A percentile compares a stretch with the other conserved stretches of the same genome.
phyloP scores from a whole-genome alignment of 257 asterid genomes.

The Nicotiana obtusifolia region DNA sequence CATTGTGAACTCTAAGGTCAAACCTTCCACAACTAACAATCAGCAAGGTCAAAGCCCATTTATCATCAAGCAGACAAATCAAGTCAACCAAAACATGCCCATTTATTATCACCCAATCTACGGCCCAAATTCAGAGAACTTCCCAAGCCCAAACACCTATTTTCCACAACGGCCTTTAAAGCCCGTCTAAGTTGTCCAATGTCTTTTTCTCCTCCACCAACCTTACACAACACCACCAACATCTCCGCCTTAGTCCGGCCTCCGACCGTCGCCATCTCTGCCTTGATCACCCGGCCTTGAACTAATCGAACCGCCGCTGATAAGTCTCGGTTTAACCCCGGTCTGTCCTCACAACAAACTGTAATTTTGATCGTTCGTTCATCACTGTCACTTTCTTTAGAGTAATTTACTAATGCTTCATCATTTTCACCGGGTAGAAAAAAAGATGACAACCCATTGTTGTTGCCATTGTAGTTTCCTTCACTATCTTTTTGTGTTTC shows the following conservation, averaged over 20 bases:
- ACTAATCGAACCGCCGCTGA: slow-evolving; percentile 17
- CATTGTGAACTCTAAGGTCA: too few relatives aligned
- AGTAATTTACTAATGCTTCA: slow-evolving; percentile 13
- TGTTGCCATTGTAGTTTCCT: not conserved
- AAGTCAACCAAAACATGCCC: not conserved
- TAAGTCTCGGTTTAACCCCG: slow-evolving; percentile 20
- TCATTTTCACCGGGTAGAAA: slow-evolving; percentile 33
- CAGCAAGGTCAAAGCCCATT: not conserved
- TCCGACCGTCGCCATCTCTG: slow-evolving; percentile 37
- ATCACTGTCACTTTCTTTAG: not conserved
- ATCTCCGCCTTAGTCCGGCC: slow-evolving; percentile 38
- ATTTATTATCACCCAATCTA: not conserved
- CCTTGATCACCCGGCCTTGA: slow-evolving; percentile 26
- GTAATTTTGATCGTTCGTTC: slow-evolving; percentile 11
- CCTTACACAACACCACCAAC: slow-evolving; percentile 25
- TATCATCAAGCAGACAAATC: not conserved
- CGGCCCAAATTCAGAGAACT: slow-evolving; percentile 15
- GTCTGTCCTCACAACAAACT: slow-evolving; percentile 35
- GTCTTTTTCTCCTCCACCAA: slow-evolving; percentile 15
- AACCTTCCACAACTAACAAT: not conserved
- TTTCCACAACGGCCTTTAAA: slow-evolving; percentile 29
- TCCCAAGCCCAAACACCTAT: slow-evolving; percentile 16
- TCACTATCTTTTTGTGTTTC: not conserved
- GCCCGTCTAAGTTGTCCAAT: slow-evolving; percentile 22
- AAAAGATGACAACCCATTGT: not conserved